Evolutionary conservation across 495 filamentous ascomycete genomes (phyloP).

Genomic region (Penicillium nucicola): DNA sequence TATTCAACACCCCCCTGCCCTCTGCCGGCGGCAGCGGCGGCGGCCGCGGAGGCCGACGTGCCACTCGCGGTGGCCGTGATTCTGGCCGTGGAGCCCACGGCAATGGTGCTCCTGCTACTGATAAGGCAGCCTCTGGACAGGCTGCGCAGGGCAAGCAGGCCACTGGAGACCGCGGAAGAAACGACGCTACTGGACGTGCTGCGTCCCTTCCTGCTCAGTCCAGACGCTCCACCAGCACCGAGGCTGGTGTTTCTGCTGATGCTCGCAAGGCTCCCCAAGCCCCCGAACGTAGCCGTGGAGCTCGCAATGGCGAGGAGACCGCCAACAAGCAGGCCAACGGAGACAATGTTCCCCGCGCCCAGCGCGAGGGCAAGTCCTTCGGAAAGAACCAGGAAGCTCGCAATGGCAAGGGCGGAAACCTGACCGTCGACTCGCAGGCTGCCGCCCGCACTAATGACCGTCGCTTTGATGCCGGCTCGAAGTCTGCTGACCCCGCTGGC

Average conservation of each 20-base stretch:
- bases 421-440: slow-evolving; percentile 35
- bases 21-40: slow-evolving; percentile 44
- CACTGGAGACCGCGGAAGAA: slow-evolving; percentile 35
- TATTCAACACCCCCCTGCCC: slow-evolving; percentile 80
- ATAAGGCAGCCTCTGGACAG: slow-evolving; percentile 40
- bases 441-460: slow-evolving; percentile 31
- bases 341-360: slow-evolving; percentile 30
- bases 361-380: slow-evolving; percentile 35
- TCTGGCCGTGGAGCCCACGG: slow-evolving; percentile 51
- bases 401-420: slow-evolving; percentile 23
- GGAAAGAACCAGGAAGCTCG: slow-evolving; percentile 34
- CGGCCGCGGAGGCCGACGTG: slow-evolving; percentile 58
- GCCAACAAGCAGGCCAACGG: slow-evolving; percentile 24
- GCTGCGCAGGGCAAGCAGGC: slow-evolving; percentile 33
- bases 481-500: slow-evolving; percentile 37
- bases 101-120: slow-evolving; percentile 37
- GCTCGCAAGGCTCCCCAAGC: slow-evolving; percentile 31
- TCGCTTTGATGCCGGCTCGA: slow-evolving; percentile 37
- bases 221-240: slow-evolving; percentile 37
- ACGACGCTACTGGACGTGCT: slow-evolving; percentile 37
- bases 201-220: slow-evolving; percentile 41
- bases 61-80: slow-evolving; percentile 51
- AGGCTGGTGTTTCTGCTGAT: slow-evolving; percentile 28
- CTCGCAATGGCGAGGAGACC: slow-evolving; percentile 35
- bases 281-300: slow-evolving; percentile 31